Percentiles rank a stretch among this genome's conserved stretches.
Conservation (phyloP, 1,284 basidiomycete genomes). For the Kalmanozyma brasiliensis region DNA sequence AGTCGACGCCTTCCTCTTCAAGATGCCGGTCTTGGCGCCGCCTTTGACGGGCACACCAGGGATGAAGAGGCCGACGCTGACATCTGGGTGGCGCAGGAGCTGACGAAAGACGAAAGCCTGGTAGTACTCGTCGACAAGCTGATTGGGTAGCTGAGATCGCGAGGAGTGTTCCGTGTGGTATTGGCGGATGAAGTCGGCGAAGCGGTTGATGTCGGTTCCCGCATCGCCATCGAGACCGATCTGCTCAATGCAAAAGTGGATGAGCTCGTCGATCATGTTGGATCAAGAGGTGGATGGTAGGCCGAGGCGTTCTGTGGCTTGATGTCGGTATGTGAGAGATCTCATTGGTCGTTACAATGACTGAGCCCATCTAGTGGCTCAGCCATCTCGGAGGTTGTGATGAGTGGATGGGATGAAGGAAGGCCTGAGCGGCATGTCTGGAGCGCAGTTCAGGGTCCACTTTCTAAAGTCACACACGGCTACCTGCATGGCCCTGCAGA, state of each 20-base stretch:
- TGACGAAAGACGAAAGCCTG: constrained; percentile 82
- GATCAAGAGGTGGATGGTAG: constrained; percentile 1
- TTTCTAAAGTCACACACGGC: too few species aligned
- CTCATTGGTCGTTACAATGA: too few species aligned
- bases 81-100: constrained; percentile 77
- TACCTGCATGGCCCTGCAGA: constrained; percentile 2
- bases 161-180: constrained; percentile 72
- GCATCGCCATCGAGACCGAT: constrained; percentile 82
- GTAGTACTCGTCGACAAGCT: constrained; percentile 78
- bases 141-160: constrained; percentile 70
- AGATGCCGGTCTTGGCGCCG: constrained; percentile 25
- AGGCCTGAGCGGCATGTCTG: neutral
- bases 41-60: constrained; percentile 15
- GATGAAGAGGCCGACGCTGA: constrained; percentile 74
- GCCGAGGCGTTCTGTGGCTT: neutral
- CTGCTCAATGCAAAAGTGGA: constrained; percentile 79
- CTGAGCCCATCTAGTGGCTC: neutral
- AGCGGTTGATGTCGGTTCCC: constrained; percentile 78
- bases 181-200: constrained; percentile 76
- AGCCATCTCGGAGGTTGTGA: neutral
- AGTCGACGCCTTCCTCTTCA: neutral
- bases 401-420: neutral
- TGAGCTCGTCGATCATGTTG: constrained; percentile 76
- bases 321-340: neutral
- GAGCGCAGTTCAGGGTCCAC: constrained; percentile 12